A percentile compares a stretch with the other conserved stretches of the same genome.
Conservation (phyloP, 1,284 basidiomycete species). For the Naganishia cerealis region DNA sequence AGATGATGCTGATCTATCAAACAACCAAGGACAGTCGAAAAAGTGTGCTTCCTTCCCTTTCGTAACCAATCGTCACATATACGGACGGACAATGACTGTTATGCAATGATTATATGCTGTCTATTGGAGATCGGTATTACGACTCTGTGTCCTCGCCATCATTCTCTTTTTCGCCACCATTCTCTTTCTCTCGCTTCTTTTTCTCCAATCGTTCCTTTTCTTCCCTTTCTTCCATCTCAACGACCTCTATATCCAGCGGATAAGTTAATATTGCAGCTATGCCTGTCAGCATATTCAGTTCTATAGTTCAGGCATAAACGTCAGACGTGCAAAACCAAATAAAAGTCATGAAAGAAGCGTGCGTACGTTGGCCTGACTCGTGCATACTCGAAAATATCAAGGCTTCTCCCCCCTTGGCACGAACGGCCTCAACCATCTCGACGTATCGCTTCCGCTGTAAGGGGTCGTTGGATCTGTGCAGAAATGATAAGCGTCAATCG, state of each 20-base stretch:
- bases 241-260: conserved; percentile 90
- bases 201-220: conserved; percentile 56
- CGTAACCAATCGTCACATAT: no score
- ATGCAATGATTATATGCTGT: neutral
- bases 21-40: neutral
- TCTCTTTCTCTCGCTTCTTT: conserved; percentile 52
- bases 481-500: conserved; percentile 10
- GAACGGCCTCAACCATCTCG: conserved; percentile 81
- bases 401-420: conserved; percentile 84
- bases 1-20: neutral
- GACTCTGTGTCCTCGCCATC: neutral
- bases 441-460: conserved; percentile 81
- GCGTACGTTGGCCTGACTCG: conserved; percentile 89
- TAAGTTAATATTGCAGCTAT: conserved; percentile 95
- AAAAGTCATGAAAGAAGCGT: conserved; percentile 45
- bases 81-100: neutral
- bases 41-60: no score
- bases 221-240: conserved; percentile 86
- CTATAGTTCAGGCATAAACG: conserved; percentile 54
- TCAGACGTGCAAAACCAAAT: neutral
- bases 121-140: neutral
- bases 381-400: conserved; percentile 99
- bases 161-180: no score
- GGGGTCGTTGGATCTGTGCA: conserved; percentile 68
- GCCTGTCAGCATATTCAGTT: conserved; percentile 91